These are phyloP conservation scores for Murraya koenigii DNA, from an alignment of 345 rosid species.

Conservation along the genomic window DNA sequence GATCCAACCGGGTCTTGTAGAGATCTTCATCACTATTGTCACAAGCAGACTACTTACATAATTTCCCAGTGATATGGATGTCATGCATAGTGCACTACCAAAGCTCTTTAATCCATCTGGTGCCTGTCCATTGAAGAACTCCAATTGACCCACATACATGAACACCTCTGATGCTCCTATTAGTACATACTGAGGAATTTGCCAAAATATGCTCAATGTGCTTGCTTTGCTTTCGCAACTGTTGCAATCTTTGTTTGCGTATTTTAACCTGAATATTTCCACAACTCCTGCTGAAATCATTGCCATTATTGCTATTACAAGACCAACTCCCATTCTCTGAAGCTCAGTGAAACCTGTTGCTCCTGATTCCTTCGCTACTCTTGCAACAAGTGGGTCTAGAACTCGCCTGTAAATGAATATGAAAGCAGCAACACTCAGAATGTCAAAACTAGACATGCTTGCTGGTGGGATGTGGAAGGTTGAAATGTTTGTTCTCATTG, in stretches of 20 bases:
- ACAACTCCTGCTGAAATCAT: conserved; percentile 82
- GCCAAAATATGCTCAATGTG: conserved; percentile 90
- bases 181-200: conserved; percentile 83
- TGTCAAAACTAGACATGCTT: conserved; percentile 97
- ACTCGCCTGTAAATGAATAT: conserved; percentile 73
- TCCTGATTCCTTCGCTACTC: conserved; percentile 29
- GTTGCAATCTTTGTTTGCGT: conserved; percentile 41
- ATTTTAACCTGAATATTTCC: conserved; percentile 58
- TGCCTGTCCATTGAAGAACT: conserved; percentile 90
- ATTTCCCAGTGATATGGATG: conserved; percentile 91
- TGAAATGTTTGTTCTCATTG: conserved; percentile 60
- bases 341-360: conserved; percentile 75
- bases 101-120: conserved; percentile 93
- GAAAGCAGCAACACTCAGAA: conserved; percentile 73
- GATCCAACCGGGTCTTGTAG: conserved; percentile 88
- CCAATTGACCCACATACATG: conserved; percentile 95
- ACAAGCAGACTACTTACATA: conserved; percentile 89
- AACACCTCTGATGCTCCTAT: conserved; percentile 98
- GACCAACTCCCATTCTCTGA: conserved; percentile 91
- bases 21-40: conserved; percentile 73
- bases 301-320: conserved; percentile 69
- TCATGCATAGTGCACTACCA: conserved; percentile 97
- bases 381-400: conserved; percentile 60
- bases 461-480: conserved; percentile 76
- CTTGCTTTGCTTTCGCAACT: conserved; percentile 46